Percentiles rank a stretch among this genome's conserved stretches.
Conservation (phyloP, 176 grass and related monocot genomes). For the Zoysia japonica region DNA sequence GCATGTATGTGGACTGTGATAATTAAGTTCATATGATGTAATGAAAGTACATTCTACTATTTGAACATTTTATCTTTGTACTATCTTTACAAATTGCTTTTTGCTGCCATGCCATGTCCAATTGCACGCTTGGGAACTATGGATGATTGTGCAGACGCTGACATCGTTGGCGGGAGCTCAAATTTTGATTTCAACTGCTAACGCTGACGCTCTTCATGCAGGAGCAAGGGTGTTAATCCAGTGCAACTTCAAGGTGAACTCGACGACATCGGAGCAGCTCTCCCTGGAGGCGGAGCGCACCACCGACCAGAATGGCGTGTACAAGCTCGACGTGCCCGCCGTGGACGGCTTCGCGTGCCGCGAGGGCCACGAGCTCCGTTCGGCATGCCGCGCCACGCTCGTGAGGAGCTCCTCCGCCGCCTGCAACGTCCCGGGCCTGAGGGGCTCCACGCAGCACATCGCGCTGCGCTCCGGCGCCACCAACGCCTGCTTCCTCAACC, state of each 20-base stretch:
- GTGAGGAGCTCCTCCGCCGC: constrained; percentile 59
- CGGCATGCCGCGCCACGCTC: constrained; percentile 81
- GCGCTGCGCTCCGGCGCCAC: constrained; percentile 60
- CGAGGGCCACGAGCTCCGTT: constrained; percentile 72
- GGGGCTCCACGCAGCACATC: constrained; percentile 79
- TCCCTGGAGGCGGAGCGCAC: constrained; percentile 84
- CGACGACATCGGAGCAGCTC: constrained; percentile 58
- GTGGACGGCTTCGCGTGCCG: constrained; percentile 81
- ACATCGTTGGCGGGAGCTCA: background rate
- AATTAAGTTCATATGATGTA: no score
- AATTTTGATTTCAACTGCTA: background rate
- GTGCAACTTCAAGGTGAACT: constrained; percentile 88
- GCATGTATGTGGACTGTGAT: no score
- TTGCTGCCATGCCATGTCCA: no score
- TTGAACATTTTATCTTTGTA: no score
- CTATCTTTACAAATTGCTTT: no score
- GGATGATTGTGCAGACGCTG: background rate
- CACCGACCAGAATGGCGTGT: constrained; percentile 84
- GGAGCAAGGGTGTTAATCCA: constrained; percentile 75
- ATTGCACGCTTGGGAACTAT: no score
- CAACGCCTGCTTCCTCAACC: constrained; percentile 85
- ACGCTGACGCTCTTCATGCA: constrained; percentile 17
- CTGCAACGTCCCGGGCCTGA: constrained; percentile 74
- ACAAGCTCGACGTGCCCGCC: constrained; percentile 87
- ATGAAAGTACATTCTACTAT: no score